Evolutionary conservation across 257 asterid species (phyloP), one percentile per base, ranked within the genome.

Genomic region (Nicotiana undulata): DNA sequence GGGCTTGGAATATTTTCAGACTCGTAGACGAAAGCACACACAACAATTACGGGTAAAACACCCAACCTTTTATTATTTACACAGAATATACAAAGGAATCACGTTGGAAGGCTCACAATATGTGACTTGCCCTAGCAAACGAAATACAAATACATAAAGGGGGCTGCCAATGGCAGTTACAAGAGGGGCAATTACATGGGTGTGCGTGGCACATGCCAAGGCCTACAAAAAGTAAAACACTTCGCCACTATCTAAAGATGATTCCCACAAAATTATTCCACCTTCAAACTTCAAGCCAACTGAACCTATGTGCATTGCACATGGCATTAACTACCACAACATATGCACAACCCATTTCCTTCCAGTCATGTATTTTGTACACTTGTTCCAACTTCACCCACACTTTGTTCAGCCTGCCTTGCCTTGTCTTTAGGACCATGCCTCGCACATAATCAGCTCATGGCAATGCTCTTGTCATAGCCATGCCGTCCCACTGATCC

Each of bases 191-290:
- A 1, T 34, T 34, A 34, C 6, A 34, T 34, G 76, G 75, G 52
- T 0, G 82, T 87, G 18, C 91, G 91, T 26, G 83, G 49, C 60
- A 79, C 95, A 59, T 22, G 26, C 87, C 37, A 89, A 90, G 53
- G 61, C 92, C 40, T 26, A 79, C 89, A 63, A 67, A 37, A 67
- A 67, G 11, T n/a, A 37, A 66, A 67, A 34, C 53, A 34, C 29
- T 58, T 18, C 3, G 4, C 67, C 34, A 24, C 4, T 5, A 24
- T 26, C 6, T 61, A 34, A 61, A 61, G 67, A 16, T 17, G 13
- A 17, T 11, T 61, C 31, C 76, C 76, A 67, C 24, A 18, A 67
- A 67, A 34, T 34, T 34, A 34, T 34, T 5, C 6, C 55, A 67
- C 75, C 91, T 31, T 78, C 90, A 77, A 77, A 85, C 82, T 88